Percentiles rank a stretch among this genome's conserved stretches.
These are phyloP conservation scores for Aspergillus sp. DNA, from an alignment of 2,329 filamentous ascomycete species.

Conservation along the genomic window DNA sequence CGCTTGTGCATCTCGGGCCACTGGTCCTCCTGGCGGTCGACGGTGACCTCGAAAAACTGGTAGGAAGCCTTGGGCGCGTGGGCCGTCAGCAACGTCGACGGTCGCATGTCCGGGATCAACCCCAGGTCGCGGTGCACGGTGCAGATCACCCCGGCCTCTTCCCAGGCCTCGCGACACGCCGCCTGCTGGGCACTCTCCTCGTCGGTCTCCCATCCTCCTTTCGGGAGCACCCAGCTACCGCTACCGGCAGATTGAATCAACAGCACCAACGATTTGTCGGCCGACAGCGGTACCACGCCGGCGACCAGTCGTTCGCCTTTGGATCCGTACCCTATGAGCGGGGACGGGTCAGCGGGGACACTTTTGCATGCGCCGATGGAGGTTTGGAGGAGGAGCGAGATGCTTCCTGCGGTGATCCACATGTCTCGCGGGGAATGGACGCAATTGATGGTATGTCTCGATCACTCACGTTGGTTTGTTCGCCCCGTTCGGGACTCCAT, in stretches of 20 bases:
- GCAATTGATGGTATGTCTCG: background rate
- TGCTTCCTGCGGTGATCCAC: no score
- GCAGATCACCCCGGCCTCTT: conserved; percentile 91
- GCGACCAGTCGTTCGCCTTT: conserved; percentile 94
- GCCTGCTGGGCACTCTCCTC: conserved; percentile 85
- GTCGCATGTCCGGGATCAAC: conserved; percentile 77
- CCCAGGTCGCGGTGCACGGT: conserved; percentile 83
- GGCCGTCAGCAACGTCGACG: conserved; percentile 50
- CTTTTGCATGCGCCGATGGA: background rate
- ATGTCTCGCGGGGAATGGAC: conserved; percentile 12
- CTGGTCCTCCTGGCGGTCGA: conserved; percentile 76
- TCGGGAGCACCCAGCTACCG: conserved; percentile 93
- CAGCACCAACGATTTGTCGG: conserved; percentile 83
- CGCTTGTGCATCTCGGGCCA: conserved; percentile 97
- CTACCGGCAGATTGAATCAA: conserved; percentile 90
- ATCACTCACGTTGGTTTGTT: conserved; percentile 50
- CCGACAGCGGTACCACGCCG: conserved; percentile 84
- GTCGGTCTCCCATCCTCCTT: conserved; percentile 96
- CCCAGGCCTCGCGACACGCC: conserved; percentile 88
- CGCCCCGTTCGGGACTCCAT: conserved; percentile 50
- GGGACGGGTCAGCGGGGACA: conserved; percentile 18
- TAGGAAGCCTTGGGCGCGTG: conserved; percentile 65
- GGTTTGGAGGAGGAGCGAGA: background rate
- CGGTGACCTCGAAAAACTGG: conserved; percentile 74
- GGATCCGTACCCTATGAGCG: conserved; percentile 73